Evolutionary conservation across 768 basidiomycete species (phyloP), one percentile per base, ranked within the genome.

Genomic region (Inosperma sp.): DNA sequence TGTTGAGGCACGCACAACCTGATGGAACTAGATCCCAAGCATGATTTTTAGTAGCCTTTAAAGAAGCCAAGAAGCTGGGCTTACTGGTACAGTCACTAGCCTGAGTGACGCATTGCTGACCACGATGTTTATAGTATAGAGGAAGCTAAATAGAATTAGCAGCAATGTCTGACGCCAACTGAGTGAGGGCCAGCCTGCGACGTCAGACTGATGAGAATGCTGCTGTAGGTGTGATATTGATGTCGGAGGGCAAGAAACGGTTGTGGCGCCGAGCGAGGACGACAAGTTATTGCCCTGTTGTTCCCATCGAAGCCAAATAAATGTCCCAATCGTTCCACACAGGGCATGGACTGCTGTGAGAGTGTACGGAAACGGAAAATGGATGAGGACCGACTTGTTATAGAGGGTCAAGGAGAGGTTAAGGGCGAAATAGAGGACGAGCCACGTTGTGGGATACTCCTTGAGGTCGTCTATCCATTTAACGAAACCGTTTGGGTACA

Each of bases 351-450:
- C 59, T 5, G 93, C 93, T 2, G 95, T 97, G 19, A 99, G 78
- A 2, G 92, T 88, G 74, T 97, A 98, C 2, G 95, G 94, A 61
- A 91, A 98, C 0, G 96, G 96, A 63, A 98, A 98, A 49, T 79
- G 81, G 47, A 89, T 84, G 54, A 99, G 82, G 14, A 98, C 84
- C 30, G 81, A 77, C 69, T 99, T 99, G 79, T 99, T 99, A 70
- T 91, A 96, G 36, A 99, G 72, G 7, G 95, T 98, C 56, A 99
- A 80, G 9, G 81, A 79, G 23, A 98, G 83, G 68, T 97, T 98
- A 77, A 94, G 87, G 53, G 72, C 66, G 62, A 99, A 97, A 72
- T 96, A 98, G 54, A 91, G 72, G 4, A 34, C 31, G 31, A 51
- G 41, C 50, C 50, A 51, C 25, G 30, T 29, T 3, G 25, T 19